Base-by-base conservation (phyloP, 2,329 filamentous ascomycete species). In the Fusarium penzigii region DNA sequence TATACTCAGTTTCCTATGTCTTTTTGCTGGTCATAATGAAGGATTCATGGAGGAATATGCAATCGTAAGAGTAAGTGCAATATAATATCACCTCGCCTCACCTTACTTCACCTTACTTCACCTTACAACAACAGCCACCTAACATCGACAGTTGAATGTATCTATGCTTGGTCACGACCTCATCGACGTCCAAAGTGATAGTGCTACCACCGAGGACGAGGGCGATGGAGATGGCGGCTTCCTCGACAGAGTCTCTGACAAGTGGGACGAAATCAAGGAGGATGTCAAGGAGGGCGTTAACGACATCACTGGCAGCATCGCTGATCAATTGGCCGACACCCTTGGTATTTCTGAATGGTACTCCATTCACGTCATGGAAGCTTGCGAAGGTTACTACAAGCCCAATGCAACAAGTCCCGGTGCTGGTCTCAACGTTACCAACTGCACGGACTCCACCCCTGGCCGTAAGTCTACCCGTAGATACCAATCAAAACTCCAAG, bases 311-410 rank as follows among this genome's bases (percentile, higher is more conserved):
- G 70, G 73, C 49, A 68, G 74, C 8, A 55, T 75, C 39, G 72
- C 72, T 38, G 76, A 74, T 50, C 58, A 74, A 47, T 46, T 78
- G 42, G 68, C 72, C 44, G 67, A 72, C 12, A 68, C 71, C n/a
- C 66, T 80, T 29, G 77, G 78, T 20, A 73, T 81, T 49, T 71
- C 73, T 1, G 69, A 80, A 53, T 81, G 78, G 78, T 81, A 80
- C 59, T 79, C 77, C 14, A 54, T 81, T 29, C 78, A 81, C 56
- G 58, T 81, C 59, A 75, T 78, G 75, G 70, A 72, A 39, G 65
- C 70, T 5, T 81, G 78, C 63, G 68, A 78, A 60, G 78, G 78
- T 43, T 58, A 71, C 57, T 81, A 72, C 56, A 68, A 70, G 39
- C 75, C 76, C 29, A 77, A 78, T 48, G 69, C 71, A 2, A 77